These are phyloP conservation scores for Polygonum aviculare DNA, from an alignment of 148 eudicot genomes.

Conservation along the genomic window DNA sequence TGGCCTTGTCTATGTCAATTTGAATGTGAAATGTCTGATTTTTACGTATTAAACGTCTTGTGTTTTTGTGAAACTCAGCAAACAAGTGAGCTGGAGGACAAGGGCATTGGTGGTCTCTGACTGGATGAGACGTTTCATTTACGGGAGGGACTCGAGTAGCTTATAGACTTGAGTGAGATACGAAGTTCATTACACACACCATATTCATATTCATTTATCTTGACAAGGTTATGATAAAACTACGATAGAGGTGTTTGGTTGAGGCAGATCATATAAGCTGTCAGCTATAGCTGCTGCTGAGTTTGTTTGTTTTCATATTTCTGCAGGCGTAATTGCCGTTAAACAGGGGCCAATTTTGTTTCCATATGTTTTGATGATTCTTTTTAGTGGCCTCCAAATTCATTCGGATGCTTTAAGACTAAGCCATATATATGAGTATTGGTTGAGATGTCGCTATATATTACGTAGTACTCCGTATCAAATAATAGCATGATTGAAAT, in stretches of 20 bases:
- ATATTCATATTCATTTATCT: neutral
- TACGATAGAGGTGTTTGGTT: no score
- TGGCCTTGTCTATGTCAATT: no score
- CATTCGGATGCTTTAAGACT: neutral
- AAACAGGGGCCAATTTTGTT: constrained; percentile 1
- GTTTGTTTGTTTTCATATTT: neutral
- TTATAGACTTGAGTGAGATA: constrained; percentile 16
- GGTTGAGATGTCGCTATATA: neutral
- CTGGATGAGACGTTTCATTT: constrained; percentile 67
- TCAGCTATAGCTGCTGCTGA: neutral
- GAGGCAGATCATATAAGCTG: no score
- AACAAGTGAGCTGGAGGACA: constrained; percentile 88
- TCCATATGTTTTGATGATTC: neutral
- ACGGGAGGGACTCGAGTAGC: constrained; percentile 82
- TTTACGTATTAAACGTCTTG: neutral
- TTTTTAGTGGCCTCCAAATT: neutral
- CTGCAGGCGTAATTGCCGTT: neutral
- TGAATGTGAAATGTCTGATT: neutral
- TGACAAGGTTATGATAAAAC: neutral
- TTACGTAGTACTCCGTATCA: neutral
- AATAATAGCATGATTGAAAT: neutral
- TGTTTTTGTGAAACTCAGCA: constrained; percentile 34
- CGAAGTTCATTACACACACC: neutral
- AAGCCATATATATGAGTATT: neutral
- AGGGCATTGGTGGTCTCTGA: constrained; percentile 69